phyloP scores from a whole-genome alignment of 345 rosid genomes.

The Leavenworthia alabamica region DNA sequence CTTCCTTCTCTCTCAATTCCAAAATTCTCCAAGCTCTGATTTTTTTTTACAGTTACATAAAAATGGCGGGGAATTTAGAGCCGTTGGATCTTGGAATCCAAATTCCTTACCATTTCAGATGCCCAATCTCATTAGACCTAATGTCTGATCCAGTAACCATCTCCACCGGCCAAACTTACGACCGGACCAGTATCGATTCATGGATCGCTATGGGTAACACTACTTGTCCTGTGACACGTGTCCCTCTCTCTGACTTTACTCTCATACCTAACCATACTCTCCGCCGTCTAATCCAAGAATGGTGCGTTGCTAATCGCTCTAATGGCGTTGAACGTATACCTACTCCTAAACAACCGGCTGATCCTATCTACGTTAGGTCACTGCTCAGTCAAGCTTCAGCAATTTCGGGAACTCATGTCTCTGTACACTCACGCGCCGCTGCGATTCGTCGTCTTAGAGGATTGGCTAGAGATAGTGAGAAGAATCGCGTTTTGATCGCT shows the following conservation, averaged over 20 bases:
- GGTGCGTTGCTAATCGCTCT: conserved; percentile 90
- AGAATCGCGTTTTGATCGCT: conserved; percentile 61
- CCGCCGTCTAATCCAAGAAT: conserved; percentile 91
- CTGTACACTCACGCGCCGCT: conserved; percentile 50
- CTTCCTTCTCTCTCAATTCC: conserved; percentile 22
- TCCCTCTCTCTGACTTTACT: conserved; percentile 68
- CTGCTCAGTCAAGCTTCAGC: conserved; percentile 60
- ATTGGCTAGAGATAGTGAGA: conserved; percentile 85
- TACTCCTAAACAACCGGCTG: conserved; percentile 94
- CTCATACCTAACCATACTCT: conserved; percentile 97
- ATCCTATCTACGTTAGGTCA: conserved; percentile 55
- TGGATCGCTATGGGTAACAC: conserved; percentile 93
- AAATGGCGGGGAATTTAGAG: conserved; percentile 65
- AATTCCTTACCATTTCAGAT: conserved; percentile 87
- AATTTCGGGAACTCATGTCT: conserved; percentile 27
- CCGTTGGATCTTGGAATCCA: conserved; percentile 73
- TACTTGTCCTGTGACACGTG: conserved; percentile 86
- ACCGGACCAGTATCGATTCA: conserved; percentile 89
- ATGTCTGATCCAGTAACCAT: conserved; percentile 97
- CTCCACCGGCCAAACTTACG: conserved; percentile 92
- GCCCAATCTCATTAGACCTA: conserved; percentile 92
- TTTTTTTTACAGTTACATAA: background rate
- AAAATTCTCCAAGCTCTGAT: background rate
- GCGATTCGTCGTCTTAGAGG: conserved; percentile 73
- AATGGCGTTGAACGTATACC: conserved; percentile 84